A percentile compares a stretch with the other conserved stretches of the same genome.
Conservation (phyloP, 208 protist genomes). For the Acanthamoeba culbertsoni region DNA sequence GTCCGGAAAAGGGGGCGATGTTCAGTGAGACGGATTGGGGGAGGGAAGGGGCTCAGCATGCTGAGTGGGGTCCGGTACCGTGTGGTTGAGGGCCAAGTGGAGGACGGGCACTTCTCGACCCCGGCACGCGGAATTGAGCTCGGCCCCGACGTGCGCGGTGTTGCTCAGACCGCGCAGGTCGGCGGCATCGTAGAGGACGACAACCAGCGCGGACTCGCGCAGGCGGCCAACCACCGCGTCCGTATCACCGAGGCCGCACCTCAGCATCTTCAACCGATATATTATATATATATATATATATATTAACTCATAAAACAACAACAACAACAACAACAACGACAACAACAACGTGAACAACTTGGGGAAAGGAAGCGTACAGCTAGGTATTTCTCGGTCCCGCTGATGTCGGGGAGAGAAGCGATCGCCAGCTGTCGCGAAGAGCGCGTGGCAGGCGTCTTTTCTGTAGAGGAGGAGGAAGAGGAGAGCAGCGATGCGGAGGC, state of each 20-base stretch:
- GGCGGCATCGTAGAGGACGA: not conserved
- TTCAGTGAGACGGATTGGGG: too few species aligned
- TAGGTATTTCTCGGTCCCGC: not conserved
- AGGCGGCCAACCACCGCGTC: not conserved
- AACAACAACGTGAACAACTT: not conserved
- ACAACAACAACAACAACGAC: not conserved
- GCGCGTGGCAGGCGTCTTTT: not conserved
- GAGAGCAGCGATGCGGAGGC: too few species aligned
- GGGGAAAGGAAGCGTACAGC: not conserved
- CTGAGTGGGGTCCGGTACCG: not conserved
- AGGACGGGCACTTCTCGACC: not conserved
- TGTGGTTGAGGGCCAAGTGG: conserved; percentile 1
- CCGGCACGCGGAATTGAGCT: not conserved
- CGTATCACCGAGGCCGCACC: not conserved
- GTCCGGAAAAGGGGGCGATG: too few species aligned
- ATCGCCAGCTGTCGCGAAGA: not conserved
- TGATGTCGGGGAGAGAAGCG: not conserved
- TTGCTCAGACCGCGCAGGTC: not conserved
- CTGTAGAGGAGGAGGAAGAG: not conserved
- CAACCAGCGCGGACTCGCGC: not conserved
- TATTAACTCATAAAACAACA: not conserved
- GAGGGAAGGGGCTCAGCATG: too few species aligned
- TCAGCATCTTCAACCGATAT: not conserved
- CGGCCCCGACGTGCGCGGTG: not conserved
- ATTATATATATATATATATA: too few species aligned